Evolutionary conservation across 805 yeast genomes (phyloP).

Genomic region (Kurtzmaniella fragi): DNA sequence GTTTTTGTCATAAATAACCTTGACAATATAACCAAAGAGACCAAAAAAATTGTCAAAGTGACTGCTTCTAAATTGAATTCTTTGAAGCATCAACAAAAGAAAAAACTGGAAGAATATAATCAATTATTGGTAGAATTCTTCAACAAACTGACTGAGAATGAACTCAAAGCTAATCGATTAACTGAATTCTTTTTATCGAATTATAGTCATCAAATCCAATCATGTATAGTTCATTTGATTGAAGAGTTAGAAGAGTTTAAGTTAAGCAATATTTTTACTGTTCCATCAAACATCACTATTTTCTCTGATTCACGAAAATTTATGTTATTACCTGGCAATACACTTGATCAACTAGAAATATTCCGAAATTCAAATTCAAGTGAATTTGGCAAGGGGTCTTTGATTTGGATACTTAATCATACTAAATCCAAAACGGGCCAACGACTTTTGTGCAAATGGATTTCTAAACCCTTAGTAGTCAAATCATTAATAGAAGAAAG

Average conservation of each 20-base stretch:
- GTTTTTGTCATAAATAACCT: slow-evolving; percentile 38
- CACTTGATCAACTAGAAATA: slow-evolving; percentile 70
- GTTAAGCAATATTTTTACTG: slow-evolving; percentile 50
- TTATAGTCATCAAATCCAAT: slow-evolving; percentile 17
- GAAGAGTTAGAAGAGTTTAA: slow-evolving; percentile 59
- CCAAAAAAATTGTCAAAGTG: slow-evolving; percentile 15
- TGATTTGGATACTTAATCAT: slow-evolving; percentile 76
- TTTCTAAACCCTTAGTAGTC: slow-evolving; percentile 62
- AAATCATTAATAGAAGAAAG: slow-evolving; percentile 54
- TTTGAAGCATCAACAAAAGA: slow-evolving; percentile 4
- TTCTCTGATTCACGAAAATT: slow-evolving; percentile 47
- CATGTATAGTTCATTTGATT: slow-evolving; percentile 43
- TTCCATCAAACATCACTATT: slow-evolving; percentile 44
- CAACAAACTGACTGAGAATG: slow-evolving; percentile 12
- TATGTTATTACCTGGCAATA: slow-evolving; percentile 58
- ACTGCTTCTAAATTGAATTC: slow-evolving; percentile 10
- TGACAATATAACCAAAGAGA: slow-evolving; percentile 32
- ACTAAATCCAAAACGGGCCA: slow-evolving; percentile 76
- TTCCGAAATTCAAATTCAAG: slow-evolving; percentile 59
- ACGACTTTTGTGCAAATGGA: slow-evolving; percentile 66
- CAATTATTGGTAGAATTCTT: slow-evolving; percentile 21
- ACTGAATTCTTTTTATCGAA: slow-evolving; percentile 20
- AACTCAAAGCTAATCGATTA: slow-evolving; percentile 11
- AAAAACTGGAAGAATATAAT: slow-evolving; percentile 4
- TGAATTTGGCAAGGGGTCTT: slow-evolving; percentile 54